phyloP scores from a whole-genome alignment of 2,329 filamentous ascomycete species.

The Phialophora verrucosa region DNA sequence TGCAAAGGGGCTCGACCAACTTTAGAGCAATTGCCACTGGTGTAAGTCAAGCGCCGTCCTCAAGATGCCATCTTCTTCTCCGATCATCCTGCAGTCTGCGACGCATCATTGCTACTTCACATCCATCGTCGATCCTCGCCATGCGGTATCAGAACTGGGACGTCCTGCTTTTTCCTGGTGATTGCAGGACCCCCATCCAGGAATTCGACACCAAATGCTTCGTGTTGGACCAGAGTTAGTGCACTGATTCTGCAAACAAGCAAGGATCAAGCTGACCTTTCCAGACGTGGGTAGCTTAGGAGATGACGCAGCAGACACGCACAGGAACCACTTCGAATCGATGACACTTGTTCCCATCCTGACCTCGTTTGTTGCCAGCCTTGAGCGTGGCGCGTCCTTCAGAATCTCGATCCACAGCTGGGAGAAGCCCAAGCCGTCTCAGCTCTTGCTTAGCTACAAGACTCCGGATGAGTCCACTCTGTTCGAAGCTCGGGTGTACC shows the following conservation, averaged over 20 bases:
- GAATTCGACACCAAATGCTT: conserved; percentile 83
- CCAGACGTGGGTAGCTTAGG: conserved; percentile 15
- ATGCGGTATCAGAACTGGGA: conserved; percentile 93
- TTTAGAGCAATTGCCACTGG: not conserved
- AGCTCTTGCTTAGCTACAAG: conserved; percentile 62
- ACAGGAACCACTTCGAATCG: conserved; percentile 33
- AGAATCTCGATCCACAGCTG: conserved; percentile 78
- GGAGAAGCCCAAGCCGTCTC: conserved; percentile 66
- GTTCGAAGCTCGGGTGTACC: conserved; percentile 70
- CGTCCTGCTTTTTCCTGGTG: conserved; percentile 75
- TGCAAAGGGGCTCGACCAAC: not conserved
- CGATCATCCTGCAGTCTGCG: not conserved
- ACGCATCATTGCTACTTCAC: not conserved
- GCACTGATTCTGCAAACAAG: conserved; percentile 41
- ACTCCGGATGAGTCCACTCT: conserved; percentile 62
- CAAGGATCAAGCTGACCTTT: not conserved
- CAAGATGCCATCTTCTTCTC: not conserved
- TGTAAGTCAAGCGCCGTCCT: not conserved
- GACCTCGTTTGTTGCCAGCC: conserved; percentile 73
- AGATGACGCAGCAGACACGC: conserved; percentile 8
- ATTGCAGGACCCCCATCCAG: conserved; percentile 72
- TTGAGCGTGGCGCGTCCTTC: conserved; percentile 65
- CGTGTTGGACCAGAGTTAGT: conserved; percentile 59
- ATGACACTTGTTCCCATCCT: conserved; percentile 64
- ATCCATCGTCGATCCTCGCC: conserved; percentile 40